A percentile compares a stretch with the other conserved stretches of the same genome.
These are phyloP conservation scores for Tricholoma sp. DNA, from an alignment of 768 basidiomycete genomes.

Conservation along the genomic window DNA sequence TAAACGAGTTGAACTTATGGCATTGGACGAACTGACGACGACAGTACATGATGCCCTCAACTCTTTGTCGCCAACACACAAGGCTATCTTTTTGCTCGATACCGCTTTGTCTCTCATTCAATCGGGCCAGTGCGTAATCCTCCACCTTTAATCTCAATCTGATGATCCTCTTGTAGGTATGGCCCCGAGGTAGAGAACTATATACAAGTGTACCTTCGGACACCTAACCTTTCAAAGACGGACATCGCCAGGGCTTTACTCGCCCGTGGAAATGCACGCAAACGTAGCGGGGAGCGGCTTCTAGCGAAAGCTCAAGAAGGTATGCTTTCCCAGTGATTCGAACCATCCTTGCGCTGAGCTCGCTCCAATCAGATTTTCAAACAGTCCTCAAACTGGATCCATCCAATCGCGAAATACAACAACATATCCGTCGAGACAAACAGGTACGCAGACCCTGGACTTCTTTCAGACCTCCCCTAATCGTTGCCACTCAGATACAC, in stretches of 20 bases:
- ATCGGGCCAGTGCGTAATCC: slow-evolving; percentile 39
- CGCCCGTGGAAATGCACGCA: slow-evolving; percentile 56
- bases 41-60: slow-evolving; percentile 46
- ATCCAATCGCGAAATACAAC: slow-evolving; percentile 48
- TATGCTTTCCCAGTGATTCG: slow-evolving; percentile 20
- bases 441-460: slow-evolving; percentile 31
- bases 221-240: slow-evolving; percentile 47
- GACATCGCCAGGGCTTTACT: slow-evolving; percentile 51
- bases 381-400: slow-evolving; percentile 57
- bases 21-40: slow-evolving; percentile 46
- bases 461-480: background rate
- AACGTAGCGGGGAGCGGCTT: slow-evolving; percentile 47
- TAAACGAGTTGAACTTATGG: no score
- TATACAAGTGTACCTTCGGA: slow-evolving; percentile 59
- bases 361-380: slow-evolving; percentile 40
- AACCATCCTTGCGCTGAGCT: slow-evolving; percentile 13
- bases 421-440: slow-evolving; percentile 42
- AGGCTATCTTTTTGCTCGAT: slow-evolving; percentile 47
- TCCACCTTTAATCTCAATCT: background rate
- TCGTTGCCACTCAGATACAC: slow-evolving; percentile 35
- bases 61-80: slow-evolving; percentile 36
- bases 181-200: slow-evolving; percentile 61
- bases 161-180: slow-evolving; percentile 39
- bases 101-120: slow-evolving; percentile 44
- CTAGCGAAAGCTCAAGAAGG: slow-evolving; percentile 57